Conservation (phyloP, 441 rosid species). For the Pelargonium australe region DNA sequence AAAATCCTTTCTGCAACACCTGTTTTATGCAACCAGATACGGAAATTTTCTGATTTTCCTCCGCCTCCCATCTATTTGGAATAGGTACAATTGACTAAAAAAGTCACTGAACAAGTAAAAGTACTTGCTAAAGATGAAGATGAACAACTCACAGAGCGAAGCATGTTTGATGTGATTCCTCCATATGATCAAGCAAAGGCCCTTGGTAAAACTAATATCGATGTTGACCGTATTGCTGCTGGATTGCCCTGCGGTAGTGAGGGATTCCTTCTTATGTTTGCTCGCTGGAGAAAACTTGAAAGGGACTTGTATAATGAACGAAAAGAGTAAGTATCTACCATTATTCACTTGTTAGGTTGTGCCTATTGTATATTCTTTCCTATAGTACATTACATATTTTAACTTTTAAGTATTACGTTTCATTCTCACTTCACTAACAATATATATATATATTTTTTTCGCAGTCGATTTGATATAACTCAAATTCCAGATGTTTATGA, state of each 20-base stretch:
- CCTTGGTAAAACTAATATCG: constrained; percentile 97
- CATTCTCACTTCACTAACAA: background rate
- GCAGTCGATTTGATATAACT: constrained; percentile 85
- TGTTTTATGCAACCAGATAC: background rate
- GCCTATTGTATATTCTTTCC: constrained; percentile 3
- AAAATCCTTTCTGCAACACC: background rate
- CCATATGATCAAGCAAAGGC: constrained; percentile 99
- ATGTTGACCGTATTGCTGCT: constrained; percentile 93
- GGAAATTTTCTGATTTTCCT: constrained; percentile 11
- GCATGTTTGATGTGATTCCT: constrained; percentile 61
- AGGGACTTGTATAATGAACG: constrained; percentile 98
- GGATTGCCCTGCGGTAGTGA: constrained; percentile 99
- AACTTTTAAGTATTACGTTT: background rate
- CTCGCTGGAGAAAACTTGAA: constrained; percentile 99
- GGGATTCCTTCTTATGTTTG: constrained; percentile 98
- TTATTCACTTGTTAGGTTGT: constrained; percentile 15
- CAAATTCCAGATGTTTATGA: constrained; percentile 99
- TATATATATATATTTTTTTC: background rate
- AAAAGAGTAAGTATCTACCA: constrained; percentile 57
- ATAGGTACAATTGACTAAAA: constrained; percentile 76
- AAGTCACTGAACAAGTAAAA: constrained; percentile 94
- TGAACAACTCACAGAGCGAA: constrained; percentile 77
- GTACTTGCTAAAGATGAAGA: constrained; percentile 90
- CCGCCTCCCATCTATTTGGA: constrained; percentile 9
- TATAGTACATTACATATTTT: constrained; percentile 1